Conservation (phyloP, 768 basidiomycete genomes). For the Lactarius psammicola region DNA sequence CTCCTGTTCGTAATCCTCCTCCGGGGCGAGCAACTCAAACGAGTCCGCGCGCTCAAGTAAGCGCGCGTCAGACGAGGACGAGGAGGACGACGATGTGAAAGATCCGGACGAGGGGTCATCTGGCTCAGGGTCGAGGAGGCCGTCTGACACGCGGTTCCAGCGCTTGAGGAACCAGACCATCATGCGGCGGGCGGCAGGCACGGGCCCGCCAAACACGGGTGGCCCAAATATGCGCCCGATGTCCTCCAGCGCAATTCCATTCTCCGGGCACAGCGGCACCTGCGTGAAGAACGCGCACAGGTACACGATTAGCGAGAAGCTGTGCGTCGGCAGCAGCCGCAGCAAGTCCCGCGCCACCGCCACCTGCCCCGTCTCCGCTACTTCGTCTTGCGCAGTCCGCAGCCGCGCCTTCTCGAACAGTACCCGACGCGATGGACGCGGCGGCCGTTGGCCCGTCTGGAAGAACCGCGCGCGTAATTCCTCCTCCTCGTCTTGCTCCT, state of each 20-base stretch:
- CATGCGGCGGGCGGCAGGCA: slow-evolving; percentile 22
- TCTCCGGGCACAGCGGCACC: slow-evolving; percentile 49
- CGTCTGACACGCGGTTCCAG: slow-evolving; percentile 28
- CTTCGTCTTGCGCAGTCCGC: slow-evolving; percentile 17
- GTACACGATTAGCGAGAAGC: slow-evolving; percentile 45
- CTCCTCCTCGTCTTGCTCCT: slow-evolving; percentile 38
- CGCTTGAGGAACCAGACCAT: slow-evolving; percentile 29
- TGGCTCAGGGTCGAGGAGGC: slow-evolving; percentile 23
- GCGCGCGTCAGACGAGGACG: not conserved
- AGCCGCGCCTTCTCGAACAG: slow-evolving; percentile 16
- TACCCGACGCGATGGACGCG: slow-evolving; percentile 14
- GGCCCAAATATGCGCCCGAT: slow-evolving; percentile 49
- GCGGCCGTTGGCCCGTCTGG: slow-evolving; percentile 30
- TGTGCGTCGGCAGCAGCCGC: slow-evolving; percentile 45
- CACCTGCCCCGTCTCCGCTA: slow-evolving; percentile 34
- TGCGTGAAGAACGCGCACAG: slow-evolving; percentile 52
- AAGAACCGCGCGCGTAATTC: slow-evolving; percentile 34
- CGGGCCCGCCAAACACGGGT: slow-evolving; percentile 39
- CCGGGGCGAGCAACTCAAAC: slow-evolving; percentile 19
- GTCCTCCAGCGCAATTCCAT: slow-evolving; percentile 46
- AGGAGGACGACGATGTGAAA: not conserved
- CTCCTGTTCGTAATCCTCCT: slow-evolving; percentile 14
- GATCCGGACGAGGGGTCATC: not conserved
- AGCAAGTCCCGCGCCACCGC: slow-evolving; percentile 48
- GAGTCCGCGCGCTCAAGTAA: slow-evolving; percentile 13